These are phyloP conservation scores for Nemophila menziesii DNA, from an alignment of 257 asterid species.

Conservation along the genomic window DNA sequence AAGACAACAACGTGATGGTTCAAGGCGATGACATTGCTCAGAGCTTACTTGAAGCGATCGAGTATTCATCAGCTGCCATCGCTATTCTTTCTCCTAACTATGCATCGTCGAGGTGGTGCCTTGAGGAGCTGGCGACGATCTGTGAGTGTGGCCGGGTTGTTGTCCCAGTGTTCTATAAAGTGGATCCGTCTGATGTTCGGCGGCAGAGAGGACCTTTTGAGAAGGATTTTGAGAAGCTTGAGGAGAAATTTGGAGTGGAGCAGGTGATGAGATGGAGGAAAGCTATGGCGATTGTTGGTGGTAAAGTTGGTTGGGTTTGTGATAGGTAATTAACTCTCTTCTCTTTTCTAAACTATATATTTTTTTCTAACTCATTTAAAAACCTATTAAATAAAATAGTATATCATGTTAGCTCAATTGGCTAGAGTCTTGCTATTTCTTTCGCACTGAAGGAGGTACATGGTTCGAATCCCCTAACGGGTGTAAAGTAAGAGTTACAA, in stretches of 20 bases:
- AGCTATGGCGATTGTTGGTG: conserved; percentile 23
- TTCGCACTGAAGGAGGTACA: no score
- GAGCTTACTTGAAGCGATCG: conserved; percentile 2
- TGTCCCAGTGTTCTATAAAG: conserved; percentile 19
- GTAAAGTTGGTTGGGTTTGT: conserved; percentile 15
- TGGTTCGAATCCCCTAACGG: no score
- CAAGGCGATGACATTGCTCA: conserved; percentile 18
- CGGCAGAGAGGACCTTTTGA: conserved; percentile 18
- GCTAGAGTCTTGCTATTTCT: no score
- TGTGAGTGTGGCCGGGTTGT: conserved; percentile 10
- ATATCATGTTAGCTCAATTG: no score
- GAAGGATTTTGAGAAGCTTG: conserved; percentile 10
- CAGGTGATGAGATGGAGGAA: conserved; percentile 23
- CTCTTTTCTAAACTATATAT: no score
- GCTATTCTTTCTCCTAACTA: conserved; percentile 21
- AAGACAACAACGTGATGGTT: conserved; percentile 15
- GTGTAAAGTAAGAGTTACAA: no score
- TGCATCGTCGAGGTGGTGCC: conserved; percentile 26
- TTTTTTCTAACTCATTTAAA: no score
- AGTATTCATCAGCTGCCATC: conserved; percentile 17
- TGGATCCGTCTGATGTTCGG: conserved; percentile 22
- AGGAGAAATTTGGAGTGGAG: conserved; percentile 6
- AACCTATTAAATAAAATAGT: no score
- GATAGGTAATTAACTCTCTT: no score
- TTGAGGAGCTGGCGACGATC: conserved; percentile 22